Base-by-base conservation (phyloP, 2,329 filamentous ascomycete genomes). In the Aureobasidium uvarum region DNA sequence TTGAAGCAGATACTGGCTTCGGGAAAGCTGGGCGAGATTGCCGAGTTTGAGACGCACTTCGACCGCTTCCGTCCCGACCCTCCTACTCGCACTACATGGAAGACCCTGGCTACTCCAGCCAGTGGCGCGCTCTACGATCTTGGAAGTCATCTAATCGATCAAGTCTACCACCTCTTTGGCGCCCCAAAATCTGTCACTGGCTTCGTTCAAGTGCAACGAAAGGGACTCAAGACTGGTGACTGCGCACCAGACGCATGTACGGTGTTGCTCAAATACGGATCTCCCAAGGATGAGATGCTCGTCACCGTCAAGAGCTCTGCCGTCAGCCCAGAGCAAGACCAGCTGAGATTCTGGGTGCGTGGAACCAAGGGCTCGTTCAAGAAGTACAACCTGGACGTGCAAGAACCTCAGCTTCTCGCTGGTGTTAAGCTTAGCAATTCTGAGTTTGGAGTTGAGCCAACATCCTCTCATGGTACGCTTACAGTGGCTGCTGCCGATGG, bases 31-130 rank as follows among this genome's bases (percentile, higher is more conserved):
- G 91, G 90, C 63, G 83, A 89, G n/a, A 78, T 93, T 45, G 83
- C 89, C 63, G 90, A 94, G 77, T 91, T 89, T 72, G 86, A 92
- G 76, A 89, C 88, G 25, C 90, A 93, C 78, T 93, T 93, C 72
- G 91, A 94, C 75, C 86, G 90, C 20, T 88, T 89, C 77, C 84
- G 86, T 20, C 81, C 88, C 16, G 80, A 81, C 36, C 79, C 82
- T 45, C 84, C 86, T 20, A 54, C 55, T 43, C 45, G 43, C 28
- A 67, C 70, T 25, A 81, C 78, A 58, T 94, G 90, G 90, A 92
- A 92, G 80, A 84, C 82, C 45, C 75, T 89, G 63, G 77, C 81
- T 36, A 84, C 88, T 20, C 81, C 87, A 18, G 90, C 87, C 13
- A 86, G 88, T 45, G 87, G 89, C 41, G 86, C 81, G 25, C 79